phyloP scores from a whole-genome alignment of 2,329 filamentous ascomycete genomes.

The Fusarium hainanense region DNA sequence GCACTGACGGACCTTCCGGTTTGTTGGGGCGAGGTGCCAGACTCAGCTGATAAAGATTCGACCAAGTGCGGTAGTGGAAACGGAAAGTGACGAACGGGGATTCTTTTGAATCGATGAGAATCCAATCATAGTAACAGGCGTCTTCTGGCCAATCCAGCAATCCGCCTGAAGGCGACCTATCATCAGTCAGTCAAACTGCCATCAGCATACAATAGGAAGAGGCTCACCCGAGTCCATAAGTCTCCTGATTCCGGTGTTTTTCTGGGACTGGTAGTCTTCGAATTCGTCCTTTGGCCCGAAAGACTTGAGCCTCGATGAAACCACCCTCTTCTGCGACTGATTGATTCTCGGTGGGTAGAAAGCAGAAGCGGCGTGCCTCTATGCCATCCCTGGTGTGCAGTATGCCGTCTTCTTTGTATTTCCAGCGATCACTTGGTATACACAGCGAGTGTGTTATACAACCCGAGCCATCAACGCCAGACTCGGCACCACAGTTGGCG shows the following conservation, averaged over 20 bases:
- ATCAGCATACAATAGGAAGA: not conserved
- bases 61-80: slow-evolving; percentile 67
- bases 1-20: not conserved
- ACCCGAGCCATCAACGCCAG: slow-evolving; percentile 50
- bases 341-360: slow-evolving; percentile 53
- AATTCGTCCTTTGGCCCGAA: slow-evolving; percentile 61
- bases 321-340: slow-evolving; percentile 65
- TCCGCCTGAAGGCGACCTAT: slow-evolving; percentile 64
- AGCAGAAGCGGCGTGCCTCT: slow-evolving; percentile 63
- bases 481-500: slow-evolving; percentile 64
- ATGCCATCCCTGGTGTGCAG: slow-evolving; percentile 54
- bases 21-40: slow-evolving; percentile 53
- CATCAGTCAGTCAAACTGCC: slow-evolving; percentile 13
- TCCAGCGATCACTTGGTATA: slow-evolving; percentile 57
- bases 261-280: slow-evolving; percentile 56
- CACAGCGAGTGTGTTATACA: slow-evolving; percentile 61
- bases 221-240: slow-evolving; percentile 65
- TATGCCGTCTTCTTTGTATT: slow-evolving; percentile 52
- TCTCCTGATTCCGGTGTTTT: slow-evolving; percentile 59
- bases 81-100: slow-evolving; percentile 64
- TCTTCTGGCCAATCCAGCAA: slow-evolving; percentile 63
- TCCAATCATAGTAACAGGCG: slow-evolving; percentile 63
- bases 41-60: slow-evolving; percentile 60
- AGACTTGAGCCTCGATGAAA: slow-evolving; percentile 64
- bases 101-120: slow-evolving; percentile 62